phyloP scores from a whole-genome alignment of 768 basidiomycete genomes.

The Scleroderma citrinum region DNA sequence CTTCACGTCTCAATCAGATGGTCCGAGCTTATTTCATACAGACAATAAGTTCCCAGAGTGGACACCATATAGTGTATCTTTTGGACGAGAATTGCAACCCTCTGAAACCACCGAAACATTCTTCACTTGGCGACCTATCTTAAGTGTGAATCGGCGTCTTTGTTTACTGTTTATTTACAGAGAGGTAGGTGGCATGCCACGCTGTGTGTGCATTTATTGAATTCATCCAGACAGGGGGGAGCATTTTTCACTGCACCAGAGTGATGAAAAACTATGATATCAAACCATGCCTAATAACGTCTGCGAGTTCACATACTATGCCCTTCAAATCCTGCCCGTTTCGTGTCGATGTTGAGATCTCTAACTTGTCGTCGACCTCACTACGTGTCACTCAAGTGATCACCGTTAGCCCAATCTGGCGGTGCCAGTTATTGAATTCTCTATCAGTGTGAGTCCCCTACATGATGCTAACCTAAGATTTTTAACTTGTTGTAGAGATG shows the following conservation, averaged over 20 bases:
- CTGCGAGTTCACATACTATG: constrained; percentile 46
- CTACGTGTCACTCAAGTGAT: constrained; percentile 53
- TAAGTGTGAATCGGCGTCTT: constrained; percentile 44
- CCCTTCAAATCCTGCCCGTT: constrained; percentile 44
- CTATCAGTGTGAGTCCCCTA: constrained; percentile 37
- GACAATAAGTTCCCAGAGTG: constrained; percentile 47
- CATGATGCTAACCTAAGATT: background rate
- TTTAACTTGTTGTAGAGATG: constrained; percentile 29
- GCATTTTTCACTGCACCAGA: constrained; percentile 53
- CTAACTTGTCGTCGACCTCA: constrained; percentile 39
- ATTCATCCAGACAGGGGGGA: constrained; percentile 37
- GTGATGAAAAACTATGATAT: constrained; percentile 55
- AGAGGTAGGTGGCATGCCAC: constrained; percentile 36
- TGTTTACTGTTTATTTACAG: constrained; percentile 63
- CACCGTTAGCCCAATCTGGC: constrained; percentile 68
- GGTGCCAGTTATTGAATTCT: constrained; percentile 36
- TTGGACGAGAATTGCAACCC: constrained; percentile 36
- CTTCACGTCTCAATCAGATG: constrained; percentile 10
- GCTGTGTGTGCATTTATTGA: background rate
- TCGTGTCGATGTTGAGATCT: constrained; percentile 48
- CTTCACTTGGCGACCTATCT: constrained; percentile 48
- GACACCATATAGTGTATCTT: constrained; percentile 42
- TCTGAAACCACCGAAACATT: constrained; percentile 48
- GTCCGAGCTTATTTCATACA: constrained; percentile 38
- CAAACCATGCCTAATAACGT: constrained; percentile 49